Conservation (phyloP, 495 filamentous ascomycete genomes). For the Penicillium alfredii region DNA sequence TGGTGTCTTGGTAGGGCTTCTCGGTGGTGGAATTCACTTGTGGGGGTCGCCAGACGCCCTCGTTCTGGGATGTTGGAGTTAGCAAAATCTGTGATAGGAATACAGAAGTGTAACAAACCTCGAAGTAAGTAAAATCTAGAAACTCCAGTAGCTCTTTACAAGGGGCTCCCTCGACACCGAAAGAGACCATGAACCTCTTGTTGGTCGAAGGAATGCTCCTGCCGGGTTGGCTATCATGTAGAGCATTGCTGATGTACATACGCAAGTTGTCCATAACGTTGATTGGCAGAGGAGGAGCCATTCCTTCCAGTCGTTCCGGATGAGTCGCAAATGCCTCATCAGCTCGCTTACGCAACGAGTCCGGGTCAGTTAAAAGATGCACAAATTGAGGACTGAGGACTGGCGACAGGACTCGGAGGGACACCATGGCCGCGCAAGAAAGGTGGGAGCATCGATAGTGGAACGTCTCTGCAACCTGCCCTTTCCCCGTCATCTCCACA, state of each 20-base stretch:
- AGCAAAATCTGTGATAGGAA: neutral
- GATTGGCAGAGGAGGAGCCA: conserved; percentile 39
- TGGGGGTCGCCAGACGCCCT: conserved; percentile 45
- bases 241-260: conserved; percentile 57
- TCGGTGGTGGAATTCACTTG: conserved; percentile 27
- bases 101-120: conserved; percentile 23
- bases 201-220: conserved; percentile 60
- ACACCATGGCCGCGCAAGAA: conserved; percentile 49
- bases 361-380: conserved; percentile 49
- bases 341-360: conserved; percentile 47
- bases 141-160: conserved; percentile 58
- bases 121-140: conserved; percentile 49
- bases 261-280: conserved; percentile 51
- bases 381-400: conserved; percentile 47
- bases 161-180: conserved; percentile 50
- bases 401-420: conserved; percentile 49
- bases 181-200: conserved; percentile 64
- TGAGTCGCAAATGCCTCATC: conserved; percentile 48
- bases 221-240: conserved; percentile 38
- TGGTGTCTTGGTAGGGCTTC: conserved; percentile 39
- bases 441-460: conserved; percentile 56
- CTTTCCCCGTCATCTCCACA: conserved; percentile 26
- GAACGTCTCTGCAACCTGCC: conserved; percentile 36
- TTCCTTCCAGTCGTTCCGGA: conserved; percentile 52
- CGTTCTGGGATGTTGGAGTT: conserved; percentile 22